These are phyloP conservation scores for Botryotinia convoluta DNA, from an alignment of 2,329 filamentous ascomycete species.

Conservation along the genomic window DNA sequence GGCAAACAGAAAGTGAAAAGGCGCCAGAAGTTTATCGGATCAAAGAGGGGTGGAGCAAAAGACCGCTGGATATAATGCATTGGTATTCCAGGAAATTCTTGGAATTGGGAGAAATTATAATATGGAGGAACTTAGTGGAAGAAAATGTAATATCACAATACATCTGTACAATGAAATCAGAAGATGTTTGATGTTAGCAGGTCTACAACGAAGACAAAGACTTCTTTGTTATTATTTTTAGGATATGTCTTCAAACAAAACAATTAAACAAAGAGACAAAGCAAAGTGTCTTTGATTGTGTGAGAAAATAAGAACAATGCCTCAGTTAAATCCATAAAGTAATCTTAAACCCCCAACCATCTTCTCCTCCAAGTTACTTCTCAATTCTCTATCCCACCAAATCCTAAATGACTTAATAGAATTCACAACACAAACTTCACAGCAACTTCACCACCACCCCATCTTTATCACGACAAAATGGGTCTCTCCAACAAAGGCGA, in stretches of 20 bases:
- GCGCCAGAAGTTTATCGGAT: background rate
- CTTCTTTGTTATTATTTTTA: background rate
- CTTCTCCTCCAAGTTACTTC: background rate
- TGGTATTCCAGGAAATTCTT: background rate
- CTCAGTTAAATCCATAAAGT: background rate
- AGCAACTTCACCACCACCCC: background rate
- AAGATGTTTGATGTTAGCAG: background rate
- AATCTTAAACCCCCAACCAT: background rate
- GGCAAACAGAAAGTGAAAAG: background rate
- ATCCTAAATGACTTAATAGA: background rate
- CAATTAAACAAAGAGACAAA: background rate
- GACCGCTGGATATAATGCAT: background rate
- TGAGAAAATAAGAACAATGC: background rate
- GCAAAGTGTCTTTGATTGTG: background rate
- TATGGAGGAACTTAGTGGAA: background rate
- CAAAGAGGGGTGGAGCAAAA: no score
- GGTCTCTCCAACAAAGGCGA: conserved; percentile 8
- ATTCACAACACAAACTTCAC: background rate
- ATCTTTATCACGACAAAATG: background rate
- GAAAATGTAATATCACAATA: background rate
- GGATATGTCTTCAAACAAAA: background rate
- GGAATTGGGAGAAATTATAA: background rate
- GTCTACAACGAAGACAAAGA: background rate
- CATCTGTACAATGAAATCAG: background rate
- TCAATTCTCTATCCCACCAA: background rate